A percentile compares a stretch with the other conserved stretches of the same genome.
phyloP scores from a whole-genome alignment of 2,329 filamentous ascomycete species.

The Talaromyces sp. region DNA sequence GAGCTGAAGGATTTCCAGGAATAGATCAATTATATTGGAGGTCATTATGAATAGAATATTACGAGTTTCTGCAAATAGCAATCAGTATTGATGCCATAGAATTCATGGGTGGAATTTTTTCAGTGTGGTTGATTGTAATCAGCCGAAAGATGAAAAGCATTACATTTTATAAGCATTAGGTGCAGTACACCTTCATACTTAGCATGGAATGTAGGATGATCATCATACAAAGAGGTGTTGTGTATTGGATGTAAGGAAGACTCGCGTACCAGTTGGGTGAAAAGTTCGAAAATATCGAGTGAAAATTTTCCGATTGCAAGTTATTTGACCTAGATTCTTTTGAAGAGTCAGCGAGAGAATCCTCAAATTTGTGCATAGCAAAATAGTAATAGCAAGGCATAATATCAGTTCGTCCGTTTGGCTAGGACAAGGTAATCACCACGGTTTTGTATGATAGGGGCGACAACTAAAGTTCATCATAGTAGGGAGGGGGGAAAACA shows the following conservation, averaged over 20 bases:
- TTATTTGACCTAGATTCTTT: conserved; percentile 16
- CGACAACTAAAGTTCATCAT: conserved; percentile 65
- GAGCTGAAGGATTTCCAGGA: conserved; percentile 48
- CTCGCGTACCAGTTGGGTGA: neutral
- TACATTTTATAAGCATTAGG: conserved; percentile 60
- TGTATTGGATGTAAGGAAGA: neutral
- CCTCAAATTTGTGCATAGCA: conserved; percentile 13
- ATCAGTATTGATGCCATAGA: conserved; percentile 32
- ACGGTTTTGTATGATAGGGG: conserved; percentile 63
- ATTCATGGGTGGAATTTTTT: conserved; percentile 21
- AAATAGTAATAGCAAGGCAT: conserved; percentile 13
- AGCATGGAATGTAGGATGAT: conserved; percentile 63
- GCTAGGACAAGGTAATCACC: conserved; percentile 65
- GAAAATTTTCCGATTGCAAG: neutral
- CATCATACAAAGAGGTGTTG: conserved; percentile 50
- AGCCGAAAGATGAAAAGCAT: conserved; percentile 69
- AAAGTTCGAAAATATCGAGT: neutral
- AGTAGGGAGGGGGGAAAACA: conserved; percentile 21
- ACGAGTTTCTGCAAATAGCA: conserved; percentile 21
- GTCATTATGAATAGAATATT: conserved; percentile 5
- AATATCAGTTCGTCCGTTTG: conserved; percentile 62
- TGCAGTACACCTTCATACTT: conserved; percentile 58
- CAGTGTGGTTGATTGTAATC: conserved; percentile 40
- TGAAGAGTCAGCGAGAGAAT: conserved; percentile 29
- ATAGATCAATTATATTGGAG: conserved; percentile 23